Evolutionary conservation across 78 protist genomes (phyloP), one percentile per base, ranked within the genome.

Genomic region (Polysphondylium violaceum): DNA sequence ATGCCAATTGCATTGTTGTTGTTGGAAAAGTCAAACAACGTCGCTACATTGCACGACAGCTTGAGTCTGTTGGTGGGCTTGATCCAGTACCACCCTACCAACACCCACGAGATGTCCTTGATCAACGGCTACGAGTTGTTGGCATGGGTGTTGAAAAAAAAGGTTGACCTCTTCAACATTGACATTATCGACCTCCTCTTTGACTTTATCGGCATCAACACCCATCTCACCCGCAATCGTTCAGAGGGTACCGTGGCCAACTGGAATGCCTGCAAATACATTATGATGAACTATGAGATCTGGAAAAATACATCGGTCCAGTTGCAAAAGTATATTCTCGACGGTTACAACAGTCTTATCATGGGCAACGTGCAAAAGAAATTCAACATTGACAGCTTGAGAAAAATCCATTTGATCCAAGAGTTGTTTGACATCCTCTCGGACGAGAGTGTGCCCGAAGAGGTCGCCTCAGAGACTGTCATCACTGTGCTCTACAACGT

Each of bases 201-300:
- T 50, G 79, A 83, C 33, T 41, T 83, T 3, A 40, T 83, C 33
- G 91, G 91, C 53, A 83, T 83, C 47, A 83, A 83, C 56, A 55
- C 72, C 1, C 16, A 35, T 29, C 8, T 17, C 0, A 31, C 41
- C 0, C 33, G 76, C 40, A 31, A 53, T 68, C 73, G 67, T 6
- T 35, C 21, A 8, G 91, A 83, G 12, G 91, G 91, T 69, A 83
- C 91, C 0, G 91, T 83, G 19, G 91, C 91, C 44, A 83, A 83
- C 33, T 83, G 91, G 91, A 83, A 69, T 43, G 91, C 91, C 14
- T 83, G 91, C 40, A 83, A 83, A 60, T 51, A 83, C 2, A 43
- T 83, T 12, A 40, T 83, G 79, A 67, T 83, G 81, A 56, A 83
- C 51, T 59, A 61, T 61, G 58, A 51, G 16, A 36, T 83, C 21